Conservation (phyloP, 148 eudicot species). For the Camellia sinensis region DNA sequence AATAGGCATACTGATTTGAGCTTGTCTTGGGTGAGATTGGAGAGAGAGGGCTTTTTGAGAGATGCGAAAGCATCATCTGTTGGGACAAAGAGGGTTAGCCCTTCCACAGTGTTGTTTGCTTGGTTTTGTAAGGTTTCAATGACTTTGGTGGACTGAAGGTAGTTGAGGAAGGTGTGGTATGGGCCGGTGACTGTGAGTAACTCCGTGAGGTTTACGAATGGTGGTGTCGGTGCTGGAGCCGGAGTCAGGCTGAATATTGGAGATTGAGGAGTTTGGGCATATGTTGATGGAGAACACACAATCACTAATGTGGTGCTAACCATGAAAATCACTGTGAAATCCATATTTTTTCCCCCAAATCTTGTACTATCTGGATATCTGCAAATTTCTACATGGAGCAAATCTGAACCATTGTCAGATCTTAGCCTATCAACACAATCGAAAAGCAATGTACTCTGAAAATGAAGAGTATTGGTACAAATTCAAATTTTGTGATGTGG, state of each 20-base stretch:
- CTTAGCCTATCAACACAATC: background rate
- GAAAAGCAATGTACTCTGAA: no score
- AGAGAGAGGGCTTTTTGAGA: slow-evolving; percentile 56
- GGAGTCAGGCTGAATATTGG: slow-evolving; percentile 36
- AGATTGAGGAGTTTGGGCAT: slow-evolving; percentile 36
- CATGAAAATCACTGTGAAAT: slow-evolving; percentile 22
- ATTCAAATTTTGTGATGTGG: no score
- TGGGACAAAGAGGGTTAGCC: slow-evolving; percentile 79
- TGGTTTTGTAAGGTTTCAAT: slow-evolving; percentile 77
- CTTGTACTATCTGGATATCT: background rate
- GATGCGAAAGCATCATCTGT: slow-evolving; percentile 61
- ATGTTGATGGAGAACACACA: slow-evolving; percentile 30
- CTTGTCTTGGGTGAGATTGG: slow-evolving; percentile 75
- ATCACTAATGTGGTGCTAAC: slow-evolving; percentile 32
- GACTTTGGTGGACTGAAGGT: slow-evolving; percentile 64
- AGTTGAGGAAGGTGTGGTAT: slow-evolving; percentile 61
- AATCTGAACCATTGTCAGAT: slow-evolving; percentile 12
- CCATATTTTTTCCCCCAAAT: slow-evolving; percentile 24
- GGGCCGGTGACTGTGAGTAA: slow-evolving; percentile 89
- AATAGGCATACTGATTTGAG: slow-evolving; percentile 72
- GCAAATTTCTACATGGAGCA: slow-evolving; percentile 32
- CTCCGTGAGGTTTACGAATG: slow-evolving; percentile 61
- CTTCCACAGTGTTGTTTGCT: slow-evolving; percentile 85
- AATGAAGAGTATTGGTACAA: no score
- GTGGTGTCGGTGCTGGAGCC: slow-evolving; percentile 74